Evolutionary conservation across 1,284 basidiomycete genomes (phyloP).

Genomic region (Gyrodon tennesseensis): DNA sequence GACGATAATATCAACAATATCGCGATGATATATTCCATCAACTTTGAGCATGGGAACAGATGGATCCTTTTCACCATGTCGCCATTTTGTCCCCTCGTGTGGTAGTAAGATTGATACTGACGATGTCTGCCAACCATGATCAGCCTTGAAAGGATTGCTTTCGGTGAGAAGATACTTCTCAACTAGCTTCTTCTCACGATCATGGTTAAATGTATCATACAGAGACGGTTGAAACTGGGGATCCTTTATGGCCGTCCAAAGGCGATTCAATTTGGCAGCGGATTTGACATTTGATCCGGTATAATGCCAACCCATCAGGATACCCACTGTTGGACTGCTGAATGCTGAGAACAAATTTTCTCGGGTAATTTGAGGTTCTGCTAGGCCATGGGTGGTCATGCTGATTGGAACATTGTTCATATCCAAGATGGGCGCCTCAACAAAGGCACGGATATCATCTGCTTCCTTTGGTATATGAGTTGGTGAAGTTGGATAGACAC

Average conservation of each 20-base stretch:
- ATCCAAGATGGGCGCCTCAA: neutral
- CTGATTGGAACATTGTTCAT: too few species aligned
- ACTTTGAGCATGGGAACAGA: neutral
- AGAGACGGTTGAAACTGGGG: neutral
- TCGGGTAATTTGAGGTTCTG: neutral
- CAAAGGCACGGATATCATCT: neutral
- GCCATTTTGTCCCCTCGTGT: neutral
- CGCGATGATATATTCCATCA: slow-evolving; percentile 12
- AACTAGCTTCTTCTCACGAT: neutral
- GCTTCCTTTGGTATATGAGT: neutral
- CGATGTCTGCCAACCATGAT: slow-evolving; percentile 7
- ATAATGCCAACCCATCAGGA: neutral
- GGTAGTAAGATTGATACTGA: neutral
- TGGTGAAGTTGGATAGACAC: neutral
- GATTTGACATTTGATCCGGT: slow-evolving; percentile 9
- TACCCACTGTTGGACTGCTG: neutral
- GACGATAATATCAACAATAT: slow-evolving; percentile 9
- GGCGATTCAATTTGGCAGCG: slow-evolving; percentile 3
- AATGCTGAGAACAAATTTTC: neutral
- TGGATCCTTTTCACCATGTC: neutral
- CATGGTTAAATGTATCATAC: neutral
- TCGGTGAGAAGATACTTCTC: slow-evolving; percentile 1
- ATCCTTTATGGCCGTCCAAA: slow-evolving; percentile 8
- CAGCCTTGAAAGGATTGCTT: neutral
- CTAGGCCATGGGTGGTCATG: neutral